These are phyloP conservation scores for Botryobasidium botryosum DNA, from an alignment of 768 basidiomycete species.

Conservation along the genomic window DNA sequence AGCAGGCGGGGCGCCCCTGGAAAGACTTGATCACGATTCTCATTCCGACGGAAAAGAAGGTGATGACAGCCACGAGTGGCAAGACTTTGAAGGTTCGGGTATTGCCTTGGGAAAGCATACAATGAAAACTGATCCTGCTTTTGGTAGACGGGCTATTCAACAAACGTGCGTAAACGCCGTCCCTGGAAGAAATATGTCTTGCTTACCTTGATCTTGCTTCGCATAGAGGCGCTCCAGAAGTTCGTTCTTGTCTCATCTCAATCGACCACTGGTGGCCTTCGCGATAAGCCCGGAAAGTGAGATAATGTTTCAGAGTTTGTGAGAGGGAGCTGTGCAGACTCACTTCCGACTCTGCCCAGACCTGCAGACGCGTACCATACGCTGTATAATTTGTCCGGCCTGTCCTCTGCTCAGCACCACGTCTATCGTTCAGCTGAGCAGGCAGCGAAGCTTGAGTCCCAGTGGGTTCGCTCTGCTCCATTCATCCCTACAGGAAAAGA, in stretches of 20 bases:
- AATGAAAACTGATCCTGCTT: not conserved
- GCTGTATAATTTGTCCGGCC: slow-evolving; percentile 76
- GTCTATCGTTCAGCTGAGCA: slow-evolving; percentile 32
- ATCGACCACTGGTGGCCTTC: slow-evolving; percentile 64
- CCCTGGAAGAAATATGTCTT: not conserved
- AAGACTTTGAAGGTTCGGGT: slow-evolving; percentile 50
- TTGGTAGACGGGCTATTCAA: slow-evolving; percentile 36
- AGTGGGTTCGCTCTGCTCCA: slow-evolving; percentile 23
- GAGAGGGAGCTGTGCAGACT: not conserved
- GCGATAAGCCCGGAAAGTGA: slow-evolving; percentile 93
- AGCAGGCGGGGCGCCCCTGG: slow-evolving; percentile 11
- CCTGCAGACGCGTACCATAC: slow-evolving; percentile 93
- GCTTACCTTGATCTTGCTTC: not conserved
- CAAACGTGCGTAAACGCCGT: slow-evolving; percentile 21
- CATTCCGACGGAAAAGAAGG: slow-evolving; percentile 10
- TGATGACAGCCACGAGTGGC: slow-evolving; percentile 44
- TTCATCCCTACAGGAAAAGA: slow-evolving; percentile 3
- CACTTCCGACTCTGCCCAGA: slow-evolving; percentile 25
- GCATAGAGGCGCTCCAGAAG: slow-evolving; percentile 51
- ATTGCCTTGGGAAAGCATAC: not conserved
- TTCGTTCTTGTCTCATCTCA: slow-evolving; percentile 81
- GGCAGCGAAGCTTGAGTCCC: slow-evolving; percentile 19
- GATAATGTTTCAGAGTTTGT: slow-evolving; percentile 12
- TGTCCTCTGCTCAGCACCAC: slow-evolving; percentile 76
- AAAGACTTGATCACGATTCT: not conserved